Evolutionary conservation across 805 yeast genomes (phyloP), one percentile per base, ranked within the genome.

Genomic region (Maudiozyma saulgeensis): DNA sequence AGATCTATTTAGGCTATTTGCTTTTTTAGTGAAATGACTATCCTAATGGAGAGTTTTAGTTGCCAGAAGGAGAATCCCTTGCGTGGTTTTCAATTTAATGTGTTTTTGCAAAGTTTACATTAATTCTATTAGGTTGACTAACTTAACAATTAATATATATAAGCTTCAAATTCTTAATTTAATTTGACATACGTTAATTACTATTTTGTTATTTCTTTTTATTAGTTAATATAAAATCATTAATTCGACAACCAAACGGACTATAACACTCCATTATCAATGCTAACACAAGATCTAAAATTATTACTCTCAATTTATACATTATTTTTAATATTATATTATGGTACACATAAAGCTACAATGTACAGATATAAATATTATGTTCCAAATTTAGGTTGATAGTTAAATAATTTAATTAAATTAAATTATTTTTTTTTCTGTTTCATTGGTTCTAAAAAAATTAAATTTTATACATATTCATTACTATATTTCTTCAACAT

Each of bases 251-350:
- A 35, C 16, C 15, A 35, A 13, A 15, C 11, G 4, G 1, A 12
- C 13, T 4, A 32, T 15, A 11, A 18, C 28, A 1, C 5, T 13
- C 18, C 23, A 16, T 16, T 6, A 18, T 6, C 6, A 26, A 37
- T 50, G 61, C 58, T 63, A 32, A 34, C 43, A 3, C 63, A 61
- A 48, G 65, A 63, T 48, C 41, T 61, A 34, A 56, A 57, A 51
- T 50, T 61, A 19, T 57, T 61, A 47, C 37, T 59, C 34, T 55
- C 61, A 25, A 52, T 63, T 32, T 59, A 59, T 42, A 59, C 59
- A 32, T 52, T 58, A 41, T 51, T 60, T 21, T 57, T 59, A 31
- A 53, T 59, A 18, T 52, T 55, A 39, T 63, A 63, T 51, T 56
- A 53, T 45, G 53, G 60, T 12, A 53, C 63, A 25, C 67, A 63